phyloP scores from a whole-genome alignment of 768 basidiomycete genomes.

The Pleurotus salmoneostramineus region DNA sequence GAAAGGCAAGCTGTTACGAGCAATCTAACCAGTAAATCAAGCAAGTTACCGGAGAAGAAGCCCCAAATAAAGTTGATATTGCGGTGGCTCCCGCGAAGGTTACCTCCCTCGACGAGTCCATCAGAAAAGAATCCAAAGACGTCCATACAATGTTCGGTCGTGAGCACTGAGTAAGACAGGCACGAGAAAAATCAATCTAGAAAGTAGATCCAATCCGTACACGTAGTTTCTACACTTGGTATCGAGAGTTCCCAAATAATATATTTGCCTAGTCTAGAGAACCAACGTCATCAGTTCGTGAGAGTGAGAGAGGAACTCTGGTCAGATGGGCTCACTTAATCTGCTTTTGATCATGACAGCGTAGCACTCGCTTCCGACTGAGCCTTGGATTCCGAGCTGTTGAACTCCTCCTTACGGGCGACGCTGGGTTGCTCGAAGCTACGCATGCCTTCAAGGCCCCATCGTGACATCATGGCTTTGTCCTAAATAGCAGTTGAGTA shows the following conservation, averaged over 20 bases:
- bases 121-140: background rate
- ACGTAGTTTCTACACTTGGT: constrained; percentile 9
- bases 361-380: constrained; percentile 8
- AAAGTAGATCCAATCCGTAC: constrained; percentile 3
- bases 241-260: background rate
- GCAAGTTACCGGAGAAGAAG: constrained; percentile 3
- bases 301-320: too few relatives aligned
- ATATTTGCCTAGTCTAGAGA: background rate
- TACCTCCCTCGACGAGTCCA: background rate
- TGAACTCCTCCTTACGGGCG: constrained; percentile 46
- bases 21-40: constrained; percentile 7
- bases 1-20: background rate
- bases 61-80: constrained; percentile 5
- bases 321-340: background rate
- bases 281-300: background rate
- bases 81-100: constrained; percentile 5
- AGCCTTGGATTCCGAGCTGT: constrained; percentile 11
- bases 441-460: constrained; percentile 89
- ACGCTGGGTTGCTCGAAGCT: constrained; percentile 79
- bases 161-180: background rate
- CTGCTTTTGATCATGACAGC: background rate
- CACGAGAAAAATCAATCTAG: constrained; percentile 4
- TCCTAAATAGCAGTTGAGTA: constrained; percentile 45
- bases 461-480: constrained; percentile 88
- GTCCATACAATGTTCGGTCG: too few relatives aligned